phyloP scores from a whole-genome alignment of 2,329 filamentous ascomycete species.

The Hypoxylon rubiginosum region DNA sequence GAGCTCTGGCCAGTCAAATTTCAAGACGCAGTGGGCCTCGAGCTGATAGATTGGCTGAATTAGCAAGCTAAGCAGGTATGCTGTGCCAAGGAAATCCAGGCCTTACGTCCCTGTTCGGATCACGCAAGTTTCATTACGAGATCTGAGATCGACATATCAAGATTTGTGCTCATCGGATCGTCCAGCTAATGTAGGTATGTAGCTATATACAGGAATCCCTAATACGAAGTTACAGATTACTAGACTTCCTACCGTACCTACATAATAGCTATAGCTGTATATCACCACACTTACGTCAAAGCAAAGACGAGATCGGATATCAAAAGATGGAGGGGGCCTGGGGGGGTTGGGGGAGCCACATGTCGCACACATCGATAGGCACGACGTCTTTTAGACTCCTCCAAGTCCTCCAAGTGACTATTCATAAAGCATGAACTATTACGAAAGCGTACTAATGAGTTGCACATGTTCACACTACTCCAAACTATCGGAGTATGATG shows the following conservation, averaged over 20 bases:
- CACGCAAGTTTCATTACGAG: constrained; percentile 23
- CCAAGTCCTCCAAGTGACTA: constrained; percentile 2
- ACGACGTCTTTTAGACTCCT: background rate
- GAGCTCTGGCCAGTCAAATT: constrained; percentile 7
- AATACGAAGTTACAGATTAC: background rate
- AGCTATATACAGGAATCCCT: background rate
- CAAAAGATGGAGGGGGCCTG: background rate
- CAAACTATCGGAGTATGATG: background rate
- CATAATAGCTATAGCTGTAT: background rate
- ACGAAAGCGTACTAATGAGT: background rate
- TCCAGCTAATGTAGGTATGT: background rate
- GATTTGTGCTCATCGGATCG: constrained; percentile 6
- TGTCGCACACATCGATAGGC: constrained; percentile 11
- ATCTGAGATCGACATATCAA: constrained; percentile 24
- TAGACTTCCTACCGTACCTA: no score
- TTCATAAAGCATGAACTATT: constrained; percentile 9
- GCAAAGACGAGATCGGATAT: constrained; percentile 10
- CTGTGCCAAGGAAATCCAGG: constrained; percentile 36
- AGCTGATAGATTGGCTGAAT: constrained; percentile 23
- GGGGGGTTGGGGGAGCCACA: background rate
- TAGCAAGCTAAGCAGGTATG: constrained; percentile 20
- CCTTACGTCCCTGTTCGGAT: constrained; percentile 21
- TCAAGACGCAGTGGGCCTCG: constrained; percentile 5
- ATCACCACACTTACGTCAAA: constrained; percentile 27
- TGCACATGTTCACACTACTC: constrained; percentile 2